Base-by-base conservation (phyloP, 345 rosid species). In the Sisymbrium irio region DNA sequence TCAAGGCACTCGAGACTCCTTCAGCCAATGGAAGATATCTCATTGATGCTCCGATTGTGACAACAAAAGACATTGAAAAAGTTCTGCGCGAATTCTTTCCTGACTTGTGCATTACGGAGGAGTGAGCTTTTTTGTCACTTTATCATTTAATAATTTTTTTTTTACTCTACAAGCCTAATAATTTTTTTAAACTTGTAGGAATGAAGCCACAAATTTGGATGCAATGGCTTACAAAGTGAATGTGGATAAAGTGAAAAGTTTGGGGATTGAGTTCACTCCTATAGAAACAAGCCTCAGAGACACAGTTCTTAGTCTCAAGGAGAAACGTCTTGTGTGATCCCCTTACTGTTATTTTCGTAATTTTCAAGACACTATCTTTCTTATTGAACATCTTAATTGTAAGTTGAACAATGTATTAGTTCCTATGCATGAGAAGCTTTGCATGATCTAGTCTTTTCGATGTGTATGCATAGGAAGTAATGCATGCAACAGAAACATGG, bases 271-370 rank as follows among this genome's bases (percentile, higher is more conserved):
- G 25, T 82, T 88, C 74, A 85, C 75, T 67, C 83, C 88, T 5
- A 25, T 77, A 50, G 81, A 84, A 62, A 82, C 58, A 57, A 88
- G 83, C 77, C 32, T 88, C 2, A 79, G 72, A 77, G 90, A 88
- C 67, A 90, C 90, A 1, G 79, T 86, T 19, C 83, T 80, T 47
- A 79, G 85, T 74, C 77, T 78, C 64, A 75, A 67, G 65, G 69
- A 78, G 76, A 77, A 69, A 51, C 36, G 40, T 68, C 69, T 68
- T 61, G 25, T 71, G 33, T 75, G 58, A 75, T 53, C 61, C 1
- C 9, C 50, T 6, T 22, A 39, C 13, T 61, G 53, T 20, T 39
- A 2, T 39, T 30, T 39, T 10, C 6, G 17, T 12, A 12, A 27
- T 27, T 27, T 27, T 27, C 28, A 33, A 33, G 7, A 7, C 9